Percentiles rank a stretch among this genome's conserved stretches.
Conservation (phyloP, 192 early-diverging fungal species). For the Coemansia sp. region DNA sequence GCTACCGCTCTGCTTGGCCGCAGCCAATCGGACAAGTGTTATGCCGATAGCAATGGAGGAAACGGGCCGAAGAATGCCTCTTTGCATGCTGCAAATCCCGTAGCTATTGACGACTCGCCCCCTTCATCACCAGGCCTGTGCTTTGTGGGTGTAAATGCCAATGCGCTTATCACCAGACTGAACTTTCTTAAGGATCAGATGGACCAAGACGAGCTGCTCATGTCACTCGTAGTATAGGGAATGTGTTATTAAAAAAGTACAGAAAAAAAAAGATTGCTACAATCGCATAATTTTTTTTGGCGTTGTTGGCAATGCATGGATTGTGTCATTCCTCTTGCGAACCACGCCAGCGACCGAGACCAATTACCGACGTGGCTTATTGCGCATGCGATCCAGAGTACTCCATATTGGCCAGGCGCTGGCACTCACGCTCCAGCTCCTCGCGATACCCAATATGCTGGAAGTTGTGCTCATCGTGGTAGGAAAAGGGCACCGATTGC, state of each 20-base stretch:
- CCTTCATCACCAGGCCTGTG: neutral
- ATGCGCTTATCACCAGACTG: conserved; percentile 41
- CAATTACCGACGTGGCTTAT: neutral
- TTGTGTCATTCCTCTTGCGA: neutral
- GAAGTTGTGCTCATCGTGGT: conserved; percentile 5
- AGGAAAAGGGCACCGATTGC: neutral
- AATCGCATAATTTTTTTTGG: neutral
- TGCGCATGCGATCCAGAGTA: neutral
- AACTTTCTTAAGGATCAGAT: conserved; percentile 47
- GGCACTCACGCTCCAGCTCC: conserved; percentile 44
- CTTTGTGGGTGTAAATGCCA: conserved; percentile 41
- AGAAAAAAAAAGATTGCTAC: neutral
- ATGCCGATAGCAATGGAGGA: neutral
- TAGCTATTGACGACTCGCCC: conserved; percentile 14
- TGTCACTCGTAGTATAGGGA: neutral
- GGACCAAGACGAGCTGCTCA: conserved; percentile 39
- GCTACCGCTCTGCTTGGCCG: neutral
- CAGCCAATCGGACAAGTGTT: conserved; percentile 3
- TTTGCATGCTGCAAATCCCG: neutral
- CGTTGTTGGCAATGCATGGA: neutral
- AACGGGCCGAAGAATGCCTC: conserved; percentile 1
- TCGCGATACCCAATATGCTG: conserved; percentile 28
- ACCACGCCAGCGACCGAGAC: too few species aligned
- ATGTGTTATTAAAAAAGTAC: neutral
- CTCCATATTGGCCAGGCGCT: conserved; percentile 28